Percentiles rank a stretch among this genome's conserved stretches.
phyloP scores from a whole-genome alignment of 176 grass and related monocot species.

The Puccinellia tenuiflora region DNA sequence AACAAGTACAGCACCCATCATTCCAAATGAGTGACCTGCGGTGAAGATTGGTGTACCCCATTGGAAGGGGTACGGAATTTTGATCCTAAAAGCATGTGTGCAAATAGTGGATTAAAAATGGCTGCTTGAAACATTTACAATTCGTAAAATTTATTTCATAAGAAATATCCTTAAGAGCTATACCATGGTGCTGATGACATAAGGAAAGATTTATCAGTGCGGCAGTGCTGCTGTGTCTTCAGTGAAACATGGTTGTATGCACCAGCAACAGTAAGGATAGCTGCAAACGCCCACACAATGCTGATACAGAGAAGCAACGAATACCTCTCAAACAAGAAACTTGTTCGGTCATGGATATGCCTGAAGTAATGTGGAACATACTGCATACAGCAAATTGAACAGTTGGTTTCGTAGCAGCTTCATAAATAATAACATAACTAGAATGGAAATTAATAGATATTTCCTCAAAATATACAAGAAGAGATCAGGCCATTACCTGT shows the following conservation, averaged over 20 bases:
- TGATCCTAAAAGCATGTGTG: slow-evolving; percentile 65
- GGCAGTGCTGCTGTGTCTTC: slow-evolving; percentile 81
- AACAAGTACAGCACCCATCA: slow-evolving; percentile 99
- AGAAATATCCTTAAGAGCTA: background rate
- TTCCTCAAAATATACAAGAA: slow-evolving; percentile 1
- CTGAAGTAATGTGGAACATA: slow-evolving; percentile 55
- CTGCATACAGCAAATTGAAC: slow-evolving; percentile 41
- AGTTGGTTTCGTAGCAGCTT: slow-evolving; percentile 9
- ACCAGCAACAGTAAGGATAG: slow-evolving; percentile 90
- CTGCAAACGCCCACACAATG: slow-evolving; percentile 90
- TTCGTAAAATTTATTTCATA: background rate
- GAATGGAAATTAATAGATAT: background rate
- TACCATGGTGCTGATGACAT: slow-evolving; percentile 97
- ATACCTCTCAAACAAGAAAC: slow-evolving; percentile 78
- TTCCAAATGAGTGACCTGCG: slow-evolving; percentile 92
- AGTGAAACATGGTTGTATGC: slow-evolving; percentile 79
- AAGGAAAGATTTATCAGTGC: slow-evolving; percentile 71
- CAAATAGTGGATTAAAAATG: slow-evolving; percentile 17
- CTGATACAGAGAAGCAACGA: slow-evolving; percentile 72
- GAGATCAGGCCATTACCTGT: slow-evolving; percentile 48
- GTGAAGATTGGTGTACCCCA: slow-evolving; percentile 93
- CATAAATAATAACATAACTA: slow-evolving; percentile 7
- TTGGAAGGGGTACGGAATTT: slow-evolving; percentile 86
- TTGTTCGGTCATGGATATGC: slow-evolving; percentile 31
- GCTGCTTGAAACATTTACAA: background rate